Evolutionary conservation across 306 rosid genomes (phyloP), one percentile per base, ranked within the genome.

Genomic region (Ormosia emarginata): DNA sequence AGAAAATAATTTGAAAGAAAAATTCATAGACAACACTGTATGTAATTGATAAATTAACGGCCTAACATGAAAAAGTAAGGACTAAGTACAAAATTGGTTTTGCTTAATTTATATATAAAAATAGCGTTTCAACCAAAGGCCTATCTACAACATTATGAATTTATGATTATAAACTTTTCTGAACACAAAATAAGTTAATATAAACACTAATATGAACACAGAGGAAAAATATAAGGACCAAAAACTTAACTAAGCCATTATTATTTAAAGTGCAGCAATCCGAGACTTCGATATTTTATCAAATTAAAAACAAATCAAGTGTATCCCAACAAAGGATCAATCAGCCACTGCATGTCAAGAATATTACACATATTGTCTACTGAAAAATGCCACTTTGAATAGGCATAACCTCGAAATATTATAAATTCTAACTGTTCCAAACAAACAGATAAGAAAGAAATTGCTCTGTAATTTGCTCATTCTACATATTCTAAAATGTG

Each of bases 401-500:
- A 41, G 80, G 56, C 66, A 76, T 57, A 24, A 65, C 73, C 72
- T 47, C 49, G 8, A 82, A 62, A 84, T 63, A 34, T 67, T 61
- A 82, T 71, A 72, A 18, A 77, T 32, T 80, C 73, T 56, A 76
- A 24, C 57, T 63, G 77, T 69, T 49, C 63, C 74, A 79, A 79
- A 46, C 40, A 67, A 67, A 63, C 43, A 75, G 33, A 39, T 4
- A 76, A 47, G 53, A 59, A 84, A 64, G 65, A 39, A 37, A 46
- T 37, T 37, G 79, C 71, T 55, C 67, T 50, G 82, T 30, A 30
- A 75, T 50, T 56, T 81, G 79, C 90, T 79, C 41, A 43, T 66
- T 81, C 85, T 81, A 71, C 79, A 86, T 79, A 65, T 67, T 78
- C 67, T 84, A 30, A 79, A 79, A 81, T 84, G 85, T 41, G 70